Evolutionary conservation across 192 early-diverging fungal species (phyloP), one percentile per base, ranked within the genome.

Genomic region (Globomyces pollinis-pini): DNA sequence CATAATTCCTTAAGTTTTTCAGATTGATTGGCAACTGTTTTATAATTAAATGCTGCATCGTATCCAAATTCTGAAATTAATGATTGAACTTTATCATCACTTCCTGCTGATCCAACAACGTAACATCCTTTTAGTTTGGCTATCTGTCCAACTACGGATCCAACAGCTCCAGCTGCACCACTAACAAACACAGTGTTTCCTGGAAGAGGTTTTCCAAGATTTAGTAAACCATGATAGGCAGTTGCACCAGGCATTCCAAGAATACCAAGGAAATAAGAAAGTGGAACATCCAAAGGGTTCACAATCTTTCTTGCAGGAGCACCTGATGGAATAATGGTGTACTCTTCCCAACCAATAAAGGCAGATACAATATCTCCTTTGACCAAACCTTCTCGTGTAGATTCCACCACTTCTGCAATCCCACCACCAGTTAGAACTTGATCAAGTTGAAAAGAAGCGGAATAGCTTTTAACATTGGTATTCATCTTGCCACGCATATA

Each of bases 11-110:
- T 70, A 18, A 94, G 80, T 15, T 74, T 77, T 0, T 60, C 64
- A 0, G 61, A 51, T 15, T 64, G 42, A 35, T 63, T 57, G 18
- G 71, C 74, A 2, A 68, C 74, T 1, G 79, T 90, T 69, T 92
- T 95, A 84, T 95, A 95, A 75, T 95, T 95, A 75, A 95, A 88
- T 11, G 76, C 93, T 2, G 71, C 87, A 65, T 95, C 90, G 35
- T 86, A 87, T 7, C 85, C 85, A 34, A 84, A 59, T 35, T 78
- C 74, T 3, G 76, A 67, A 50, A 76, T 75, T n/a, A 92, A 72
- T 60, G 77, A 81, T n/a, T 65, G 72, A 18, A 87, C 84, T 65
- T 96, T 96, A 0, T 90, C 88, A 59, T 93, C 90, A 1, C 80
- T 75, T 6, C 90, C 89, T 8, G 89, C 88, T 18, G 79, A 79